These are phyloP conservation scores for Priceomyces fermenticarens DNA, from an alignment of 805 yeast species.

Conservation along the genomic window DNA sequence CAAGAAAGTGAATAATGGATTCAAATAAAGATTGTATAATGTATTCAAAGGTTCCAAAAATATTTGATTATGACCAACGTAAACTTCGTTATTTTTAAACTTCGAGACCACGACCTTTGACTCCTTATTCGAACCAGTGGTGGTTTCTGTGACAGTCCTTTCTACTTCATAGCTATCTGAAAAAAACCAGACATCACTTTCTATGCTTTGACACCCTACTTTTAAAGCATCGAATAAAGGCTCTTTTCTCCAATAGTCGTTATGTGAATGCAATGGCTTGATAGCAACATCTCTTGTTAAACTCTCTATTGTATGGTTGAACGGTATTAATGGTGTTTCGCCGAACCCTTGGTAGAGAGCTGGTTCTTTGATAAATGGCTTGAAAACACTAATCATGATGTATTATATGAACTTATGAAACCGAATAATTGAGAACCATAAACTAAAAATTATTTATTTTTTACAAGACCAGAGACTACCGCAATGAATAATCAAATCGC, in stretches of 20 bases:
- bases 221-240: constrained; percentile 60
- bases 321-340: constrained; percentile 17
- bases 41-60: constrained; percentile 46
- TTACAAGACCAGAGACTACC: no score
- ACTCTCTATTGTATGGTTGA: constrained; percentile 21
- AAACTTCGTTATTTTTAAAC: constrained; percentile 35
- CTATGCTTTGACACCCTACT: constrained; percentile 56
- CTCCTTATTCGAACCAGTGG: constrained; percentile 13
- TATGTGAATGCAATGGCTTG: constrained; percentile 60
- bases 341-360: not conserved
- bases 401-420: no score
- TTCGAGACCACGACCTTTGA: constrained; percentile 11
- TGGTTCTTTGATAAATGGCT: constrained; percentile 5
- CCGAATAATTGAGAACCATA: not conserved
- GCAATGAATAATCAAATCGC: no score
- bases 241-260: constrained; percentile 61
- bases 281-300: constrained; percentile 36
- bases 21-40: constrained; percentile 48
- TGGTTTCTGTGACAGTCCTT: constrained; percentile 24
- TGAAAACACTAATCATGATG: constrained; percentile 15
- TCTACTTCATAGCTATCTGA: constrained; percentile 26
- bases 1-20: constrained; percentile 49
- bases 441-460: not conserved
- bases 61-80: constrained; percentile 60
- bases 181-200: constrained; percentile 64